Evolutionary conservation across 2,329 filamentous ascomycete species (phyloP).

Genomic region (Nigrospora osmanthi): DNA sequence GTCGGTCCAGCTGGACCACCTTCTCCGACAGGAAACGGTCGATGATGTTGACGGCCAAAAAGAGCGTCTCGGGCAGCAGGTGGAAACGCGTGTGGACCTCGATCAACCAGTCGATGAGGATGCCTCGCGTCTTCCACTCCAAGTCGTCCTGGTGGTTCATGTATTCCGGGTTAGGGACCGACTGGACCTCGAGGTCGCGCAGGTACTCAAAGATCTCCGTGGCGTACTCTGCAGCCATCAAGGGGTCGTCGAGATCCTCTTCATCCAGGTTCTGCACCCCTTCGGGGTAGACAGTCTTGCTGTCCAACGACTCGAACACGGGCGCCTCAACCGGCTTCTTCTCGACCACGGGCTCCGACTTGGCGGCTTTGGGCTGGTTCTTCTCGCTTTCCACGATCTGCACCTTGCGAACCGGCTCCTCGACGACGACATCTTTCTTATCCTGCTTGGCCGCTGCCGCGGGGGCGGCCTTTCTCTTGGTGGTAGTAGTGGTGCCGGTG

Average conservation of each 20-base stretch:
- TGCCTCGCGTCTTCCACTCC: slow-evolving; percentile 98
- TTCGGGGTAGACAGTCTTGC: slow-evolving; percentile 19
- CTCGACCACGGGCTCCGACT: slow-evolving; percentile 25
- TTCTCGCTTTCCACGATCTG: slow-evolving; percentile 44
- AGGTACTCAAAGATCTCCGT: slow-evolving; percentile 97
- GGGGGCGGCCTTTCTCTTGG: slow-evolving; percentile 59
- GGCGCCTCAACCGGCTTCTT: slow-evolving; percentile 17
- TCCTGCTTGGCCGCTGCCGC: slow-evolving; percentile 55
- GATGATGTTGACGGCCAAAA: slow-evolving; percentile 95
- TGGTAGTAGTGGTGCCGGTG: slow-evolving; percentile 25
- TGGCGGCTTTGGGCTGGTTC: slow-evolving; percentile 26
- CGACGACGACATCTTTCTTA: slow-evolving; percentile 50
- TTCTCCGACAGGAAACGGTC: slow-evolving; percentile 95
- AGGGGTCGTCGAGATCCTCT: slow-evolving; percentile 85
- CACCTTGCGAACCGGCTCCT: slow-evolving; percentile 61
- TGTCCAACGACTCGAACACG: slow-evolving; percentile 7
- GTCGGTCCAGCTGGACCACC: slow-evolving; percentile 89
- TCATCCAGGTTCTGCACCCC: slow-evolving; percentile 63
- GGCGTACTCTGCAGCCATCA: slow-evolving; percentile 98
- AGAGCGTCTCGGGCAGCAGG: slow-evolving; percentile 89
- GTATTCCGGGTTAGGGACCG: slow-evolving; percentile 83
- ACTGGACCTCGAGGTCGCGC: slow-evolving; percentile 71
- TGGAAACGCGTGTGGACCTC: slow-evolving; percentile 97
- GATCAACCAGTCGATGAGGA: slow-evolving; percentile 95
- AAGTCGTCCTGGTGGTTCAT: slow-evolving; percentile 92